A percentile compares a stretch with the other conserved stretches of the same genome.
Evolutionary conservation across 2,329 filamentous ascomycete species (phyloP).

Genomic region (Trichoderma harzianum): DNA sequence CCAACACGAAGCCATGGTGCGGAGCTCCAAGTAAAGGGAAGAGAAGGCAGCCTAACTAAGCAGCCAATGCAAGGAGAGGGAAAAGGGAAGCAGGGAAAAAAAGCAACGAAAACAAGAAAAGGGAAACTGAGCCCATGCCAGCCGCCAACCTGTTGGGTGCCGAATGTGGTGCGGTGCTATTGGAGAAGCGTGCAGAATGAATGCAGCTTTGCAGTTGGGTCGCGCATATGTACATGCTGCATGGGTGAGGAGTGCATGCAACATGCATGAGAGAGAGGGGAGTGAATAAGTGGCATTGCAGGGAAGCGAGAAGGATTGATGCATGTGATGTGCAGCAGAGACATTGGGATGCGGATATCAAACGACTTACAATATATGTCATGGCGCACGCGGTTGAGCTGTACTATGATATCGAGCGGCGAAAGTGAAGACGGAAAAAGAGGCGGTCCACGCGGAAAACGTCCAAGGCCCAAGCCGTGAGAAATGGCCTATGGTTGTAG

Average conservation of each 20-base stretch:
- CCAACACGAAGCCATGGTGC: neutral
- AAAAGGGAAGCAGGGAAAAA: neutral
- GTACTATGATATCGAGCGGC: slow-evolving; percentile 21
- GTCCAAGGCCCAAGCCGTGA: neutral
- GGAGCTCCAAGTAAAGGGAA: neutral
- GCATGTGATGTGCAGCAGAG: slow-evolving; percentile 22
- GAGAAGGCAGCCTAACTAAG: neutral
- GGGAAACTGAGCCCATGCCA: neutral
- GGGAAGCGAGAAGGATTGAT: slow-evolving; percentile 14
- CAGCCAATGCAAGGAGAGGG: neutral
- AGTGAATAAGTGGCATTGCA: neutral
- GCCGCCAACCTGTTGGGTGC: neutral
- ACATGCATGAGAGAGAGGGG: slow-evolving; percentile 14
- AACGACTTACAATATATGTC: slow-evolving; percentile 40
- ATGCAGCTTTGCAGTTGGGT: slow-evolving; percentile 5
- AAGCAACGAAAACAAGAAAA: neutral
- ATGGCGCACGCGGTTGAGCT: slow-evolving; percentile 34
- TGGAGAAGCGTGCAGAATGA: neutral
- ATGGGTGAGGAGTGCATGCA: slow-evolving; percentile 14
- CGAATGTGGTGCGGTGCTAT: neutral
- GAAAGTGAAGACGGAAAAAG: neutral
- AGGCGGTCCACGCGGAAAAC: neutral
- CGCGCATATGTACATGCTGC: slow-evolving; percentile 7
- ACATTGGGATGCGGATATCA: neutral
- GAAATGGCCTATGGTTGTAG: neutral